These are phyloP conservation scores for Paracorniculantispora psalliotae DNA, from an alignment of 2,329 filamentous ascomycete genomes.

Conservation along the genomic window DNA sequence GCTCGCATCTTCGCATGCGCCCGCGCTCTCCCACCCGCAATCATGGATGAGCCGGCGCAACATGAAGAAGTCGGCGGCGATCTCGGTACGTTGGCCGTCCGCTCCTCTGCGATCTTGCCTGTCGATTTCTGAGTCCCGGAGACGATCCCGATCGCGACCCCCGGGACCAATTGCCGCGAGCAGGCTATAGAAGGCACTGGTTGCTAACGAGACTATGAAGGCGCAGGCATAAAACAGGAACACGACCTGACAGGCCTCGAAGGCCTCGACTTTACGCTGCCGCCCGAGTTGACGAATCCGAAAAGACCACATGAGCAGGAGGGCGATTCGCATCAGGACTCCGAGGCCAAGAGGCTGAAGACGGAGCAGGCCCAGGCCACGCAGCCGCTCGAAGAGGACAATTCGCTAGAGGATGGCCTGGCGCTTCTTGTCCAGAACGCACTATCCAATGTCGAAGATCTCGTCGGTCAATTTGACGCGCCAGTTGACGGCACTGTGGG, in stretches of 20 bases:
- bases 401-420: conserved; percentile 31
- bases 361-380: neutral
- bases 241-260: conserved; percentile 26
- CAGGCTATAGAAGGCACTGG: neutral
- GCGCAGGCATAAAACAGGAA: conserved; percentile 36
- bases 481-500: conserved; percentile 22
- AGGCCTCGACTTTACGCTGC: conserved; percentile 30
- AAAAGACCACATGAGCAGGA: conserved; percentile 34
- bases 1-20: conserved; percentile 16
- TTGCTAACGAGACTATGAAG: conserved; percentile 22
- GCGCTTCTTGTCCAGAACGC: conserved; percentile 37
- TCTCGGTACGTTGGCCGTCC: conserved; percentile 29
- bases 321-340: conserved; percentile 23
- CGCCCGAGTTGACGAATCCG: conserved; percentile 28
- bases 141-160: neutral
- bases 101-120: neutral
- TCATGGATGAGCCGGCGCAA: conserved; percentile 38
- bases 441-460: conserved; percentile 34
- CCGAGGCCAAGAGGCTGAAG: conserved; percentile 12
- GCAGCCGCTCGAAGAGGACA: conserved; percentile 2
- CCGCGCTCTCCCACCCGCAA: conserved; percentile 22
- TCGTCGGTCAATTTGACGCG: conserved; percentile 30
- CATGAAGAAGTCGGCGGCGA: conserved; percentile 29
- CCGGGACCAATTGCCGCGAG: neutral
- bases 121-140: neutral